These are phyloP conservation scores for Cladophialophora yegresii DNA, from an alignment of 2,329 filamentous ascomycete genomes.

Conservation along the genomic window DNA sequence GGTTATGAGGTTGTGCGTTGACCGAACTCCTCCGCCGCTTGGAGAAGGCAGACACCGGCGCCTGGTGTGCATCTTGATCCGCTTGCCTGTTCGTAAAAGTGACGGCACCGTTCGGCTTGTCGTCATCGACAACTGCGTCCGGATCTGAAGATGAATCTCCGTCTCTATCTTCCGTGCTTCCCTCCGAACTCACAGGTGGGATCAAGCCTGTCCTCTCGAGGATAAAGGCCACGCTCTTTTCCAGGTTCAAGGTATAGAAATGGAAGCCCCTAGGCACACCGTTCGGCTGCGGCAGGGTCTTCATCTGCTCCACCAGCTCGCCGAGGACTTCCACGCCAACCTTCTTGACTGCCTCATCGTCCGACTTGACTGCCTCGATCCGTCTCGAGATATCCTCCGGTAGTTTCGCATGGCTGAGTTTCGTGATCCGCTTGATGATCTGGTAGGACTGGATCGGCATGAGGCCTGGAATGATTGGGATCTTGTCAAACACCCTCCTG, in stretches of 20 bases:
- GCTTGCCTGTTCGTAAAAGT: not conserved
- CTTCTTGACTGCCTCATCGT: conserved; percentile 53
- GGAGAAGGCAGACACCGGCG: conserved; percentile 38
- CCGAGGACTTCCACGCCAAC: conserved; percentile 65
- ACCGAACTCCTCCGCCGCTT: conserved; percentile 71
- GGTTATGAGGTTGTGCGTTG: conserved; percentile 82
- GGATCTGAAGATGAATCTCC: conserved; percentile 46
- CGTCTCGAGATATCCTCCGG: conserved; percentile 70
- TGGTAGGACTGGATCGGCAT: conserved; percentile 99
- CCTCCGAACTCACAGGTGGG: conserved; percentile 49
- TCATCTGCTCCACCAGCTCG: conserved; percentile 79
- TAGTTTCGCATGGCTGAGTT: conserved; percentile 85
- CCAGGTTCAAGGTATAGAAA: conserved; percentile 88
- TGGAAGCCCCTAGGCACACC: conserved; percentile 74
- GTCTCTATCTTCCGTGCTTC: conserved; percentile 32
- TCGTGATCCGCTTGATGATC: conserved; percentile 90
- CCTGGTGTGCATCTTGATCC: not conserved
- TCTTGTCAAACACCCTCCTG: conserved; percentile 67
- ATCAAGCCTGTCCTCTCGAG: conserved; percentile 84
- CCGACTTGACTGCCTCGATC: conserved; percentile 51
- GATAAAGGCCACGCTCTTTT: conserved; percentile 89
- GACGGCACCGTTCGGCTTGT: conserved; percentile 23
- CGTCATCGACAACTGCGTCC: conserved; percentile 49
- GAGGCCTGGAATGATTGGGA: conserved; percentile 88
- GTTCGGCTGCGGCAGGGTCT: conserved; percentile 60